Percentiles rank a stretch among this genome's conserved stretches.
These are phyloP conservation scores for Aspergillus sp. DNA, from an alignment of 2,329 filamentous ascomycete species.

Conservation along the genomic window DNA sequence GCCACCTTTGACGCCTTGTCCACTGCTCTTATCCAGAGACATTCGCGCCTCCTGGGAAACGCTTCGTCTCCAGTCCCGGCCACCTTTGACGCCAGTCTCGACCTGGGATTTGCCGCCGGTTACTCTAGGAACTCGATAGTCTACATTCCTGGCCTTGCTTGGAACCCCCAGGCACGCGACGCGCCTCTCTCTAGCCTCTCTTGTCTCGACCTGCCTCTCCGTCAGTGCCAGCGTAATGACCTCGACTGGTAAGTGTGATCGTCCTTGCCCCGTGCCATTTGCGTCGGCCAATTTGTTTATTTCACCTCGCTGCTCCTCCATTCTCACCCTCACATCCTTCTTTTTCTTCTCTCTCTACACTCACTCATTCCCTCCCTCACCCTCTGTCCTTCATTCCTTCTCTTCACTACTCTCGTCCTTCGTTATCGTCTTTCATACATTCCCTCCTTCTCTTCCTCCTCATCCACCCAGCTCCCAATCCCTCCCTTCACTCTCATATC, in stretches of 20 bases:
- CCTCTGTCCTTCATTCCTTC: constrained; percentile 22
- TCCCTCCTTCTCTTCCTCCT: constrained; percentile 9
- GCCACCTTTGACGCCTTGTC: constrained; percentile 4
- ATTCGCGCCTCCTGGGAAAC: constrained; percentile 21
- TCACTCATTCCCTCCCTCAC: constrained; percentile 13
- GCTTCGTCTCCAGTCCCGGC: constrained; percentile 2
- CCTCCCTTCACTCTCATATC: background rate
- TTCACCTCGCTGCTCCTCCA: constrained; percentile 37
- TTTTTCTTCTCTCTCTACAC: constrained; percentile 19
- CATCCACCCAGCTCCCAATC: background rate
- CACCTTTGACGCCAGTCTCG: constrained; percentile 4
- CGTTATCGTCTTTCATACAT: constrained; percentile 6
- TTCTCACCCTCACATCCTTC: constrained; percentile 29
- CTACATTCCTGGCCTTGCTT: constrained; percentile 44
- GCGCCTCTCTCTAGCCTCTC: constrained; percentile 26
- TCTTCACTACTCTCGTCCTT: constrained; percentile 12
- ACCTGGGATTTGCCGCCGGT: constrained; percentile 23
- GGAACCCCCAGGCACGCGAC: constrained; percentile 36
- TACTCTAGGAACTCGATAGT: constrained; percentile 37
- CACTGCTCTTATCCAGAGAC: constrained; percentile 18
- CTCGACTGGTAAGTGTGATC: constrained; percentile 39
- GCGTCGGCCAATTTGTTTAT: constrained; percentile 38
- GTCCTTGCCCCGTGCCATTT: constrained; percentile 27
- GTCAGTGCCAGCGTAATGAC: constrained; percentile 32
- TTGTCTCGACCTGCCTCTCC: constrained; percentile 14